These are phyloP conservation scores for Pedinophyceae sp. DNA, from an alignment of 139 green algal genomes.

Conservation along the genomic window DNA sequence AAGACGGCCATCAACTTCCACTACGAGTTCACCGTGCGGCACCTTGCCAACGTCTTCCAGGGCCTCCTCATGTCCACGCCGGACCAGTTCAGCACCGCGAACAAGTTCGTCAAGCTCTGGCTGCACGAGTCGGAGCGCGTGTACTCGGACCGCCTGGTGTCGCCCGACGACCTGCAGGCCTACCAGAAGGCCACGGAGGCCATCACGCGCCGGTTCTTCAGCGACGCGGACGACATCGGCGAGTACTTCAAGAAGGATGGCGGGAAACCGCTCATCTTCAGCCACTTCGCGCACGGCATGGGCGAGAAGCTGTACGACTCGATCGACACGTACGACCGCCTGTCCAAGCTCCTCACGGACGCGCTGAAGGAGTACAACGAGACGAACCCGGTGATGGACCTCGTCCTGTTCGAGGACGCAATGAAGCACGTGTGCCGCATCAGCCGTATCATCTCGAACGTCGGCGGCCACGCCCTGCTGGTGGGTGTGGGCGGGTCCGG, in stretches of 20 bases:
- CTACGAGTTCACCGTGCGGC: constrained; percentile 79
- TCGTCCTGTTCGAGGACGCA: constrained; percentile 82
- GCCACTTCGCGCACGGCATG: constrained; percentile 60
- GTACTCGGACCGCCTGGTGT: constrained; percentile 62
- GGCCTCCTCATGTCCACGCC: constrained; percentile 65
- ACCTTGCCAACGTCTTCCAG: constrained; percentile 78
- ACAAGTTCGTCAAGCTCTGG: constrained; percentile 68
- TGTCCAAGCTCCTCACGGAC: constrained; percentile 64
- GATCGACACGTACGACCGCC: constrained; percentile 20
- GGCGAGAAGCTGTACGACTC: constrained; percentile 55
- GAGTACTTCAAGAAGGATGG: constrained; percentile 79
- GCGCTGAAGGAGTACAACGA: constrained; percentile 73
- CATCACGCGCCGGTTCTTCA: constrained; percentile 68
- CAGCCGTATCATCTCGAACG: constrained; percentile 59
- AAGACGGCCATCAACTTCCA: constrained; percentile 87
- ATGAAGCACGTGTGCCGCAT: constrained; percentile 83
- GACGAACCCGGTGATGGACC: constrained; percentile 73
- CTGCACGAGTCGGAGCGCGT: constrained; percentile 76
- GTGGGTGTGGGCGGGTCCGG: constrained; percentile 72
- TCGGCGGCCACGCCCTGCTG: constrained; percentile 67
- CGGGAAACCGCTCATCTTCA: constrained; percentile 73
- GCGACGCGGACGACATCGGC: constrained; percentile 51
- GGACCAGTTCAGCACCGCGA: constrained; percentile 42
- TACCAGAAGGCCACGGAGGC: constrained; percentile 57
- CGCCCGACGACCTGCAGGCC: constrained; percentile 35